These are phyloP conservation scores for Colletotrichum sp. DNA, from an alignment of 2,329 filamentous ascomycete genomes.

Conservation along the genomic window DNA sequence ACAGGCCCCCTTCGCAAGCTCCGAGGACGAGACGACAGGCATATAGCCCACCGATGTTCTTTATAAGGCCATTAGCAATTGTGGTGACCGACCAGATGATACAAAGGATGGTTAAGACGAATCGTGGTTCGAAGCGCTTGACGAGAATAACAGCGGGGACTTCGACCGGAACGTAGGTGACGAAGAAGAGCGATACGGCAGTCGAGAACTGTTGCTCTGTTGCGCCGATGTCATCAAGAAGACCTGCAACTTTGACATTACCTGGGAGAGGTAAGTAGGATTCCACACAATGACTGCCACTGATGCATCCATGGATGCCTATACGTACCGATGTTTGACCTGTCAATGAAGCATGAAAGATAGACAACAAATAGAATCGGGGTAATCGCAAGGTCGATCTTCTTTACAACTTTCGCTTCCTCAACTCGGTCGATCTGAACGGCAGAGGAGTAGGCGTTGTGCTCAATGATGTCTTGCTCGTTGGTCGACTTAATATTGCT, in stretches of 20 bases:
- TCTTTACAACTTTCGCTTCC: neutral
- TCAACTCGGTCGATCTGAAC: neutral
- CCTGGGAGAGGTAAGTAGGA: neutral
- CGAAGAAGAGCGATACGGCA: neutral
- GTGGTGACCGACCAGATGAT: neutral
- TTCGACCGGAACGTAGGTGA: neutral
- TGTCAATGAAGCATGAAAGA: neutral
- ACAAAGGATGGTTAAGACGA: neutral
- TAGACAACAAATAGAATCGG: neutral
- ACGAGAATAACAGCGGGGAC: neutral
- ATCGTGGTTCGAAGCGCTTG: neutral
- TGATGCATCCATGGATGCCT: neutral
- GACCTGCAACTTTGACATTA: neutral
- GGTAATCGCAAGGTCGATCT: neutral
- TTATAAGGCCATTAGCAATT: neutral
- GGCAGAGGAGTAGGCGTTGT: neutral
- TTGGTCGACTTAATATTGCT: neutral
- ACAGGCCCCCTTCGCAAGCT: neutral
- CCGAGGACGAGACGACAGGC: neutral
- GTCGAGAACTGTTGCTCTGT: neutral
- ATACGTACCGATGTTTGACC: neutral
- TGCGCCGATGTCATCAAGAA: neutral
- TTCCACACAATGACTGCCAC: accelerated
- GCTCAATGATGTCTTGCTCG: neutral
- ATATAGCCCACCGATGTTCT: neutral